These are phyloP conservation scores for Suillus weaverae DNA, from an alignment of 768 basidiomycete genomes.

Conservation along the genomic window DNA sequence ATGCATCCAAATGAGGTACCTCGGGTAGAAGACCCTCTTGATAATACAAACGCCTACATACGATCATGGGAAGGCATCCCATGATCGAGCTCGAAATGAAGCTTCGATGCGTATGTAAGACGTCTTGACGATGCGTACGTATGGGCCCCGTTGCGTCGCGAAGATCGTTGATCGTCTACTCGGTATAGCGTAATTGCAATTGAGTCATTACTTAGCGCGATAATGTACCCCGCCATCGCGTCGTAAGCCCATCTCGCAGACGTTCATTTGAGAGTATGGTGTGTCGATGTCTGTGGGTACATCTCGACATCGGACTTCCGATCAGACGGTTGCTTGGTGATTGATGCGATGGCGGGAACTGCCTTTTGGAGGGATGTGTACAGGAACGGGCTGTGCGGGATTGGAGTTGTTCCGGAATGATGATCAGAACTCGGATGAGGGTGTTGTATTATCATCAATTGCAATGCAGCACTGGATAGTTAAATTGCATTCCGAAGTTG, in stretches of 20 bases:
- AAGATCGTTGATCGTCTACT: background rate
- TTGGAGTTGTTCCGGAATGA: background rate
- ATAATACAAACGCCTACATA: background rate
- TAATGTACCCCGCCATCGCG: background rate
- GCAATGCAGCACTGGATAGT: background rate
- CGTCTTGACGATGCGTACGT: constrained; percentile 1
- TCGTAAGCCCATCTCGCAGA: background rate
- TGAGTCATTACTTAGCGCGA: background rate
- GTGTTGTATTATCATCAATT: background rate
- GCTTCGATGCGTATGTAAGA: background rate
- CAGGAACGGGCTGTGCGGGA: background rate
- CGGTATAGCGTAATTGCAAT: background rate
- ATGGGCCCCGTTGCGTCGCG: background rate
- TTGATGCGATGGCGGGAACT: background rate
- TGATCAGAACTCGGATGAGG: background rate
- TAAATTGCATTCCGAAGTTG: background rate
- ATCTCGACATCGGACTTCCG: background rate
- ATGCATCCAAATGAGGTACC: background rate
- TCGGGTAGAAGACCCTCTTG: background rate
- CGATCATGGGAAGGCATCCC: background rate
- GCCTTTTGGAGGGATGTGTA: background rate
- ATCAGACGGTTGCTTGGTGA: background rate
- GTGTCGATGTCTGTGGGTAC: background rate
- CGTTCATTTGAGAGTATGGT: background rate
- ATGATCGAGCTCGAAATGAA: background rate